phyloP scores from a whole-genome alignment of 2,329 filamentous ascomycete species.

The Verticillium alfalfae region DNA sequence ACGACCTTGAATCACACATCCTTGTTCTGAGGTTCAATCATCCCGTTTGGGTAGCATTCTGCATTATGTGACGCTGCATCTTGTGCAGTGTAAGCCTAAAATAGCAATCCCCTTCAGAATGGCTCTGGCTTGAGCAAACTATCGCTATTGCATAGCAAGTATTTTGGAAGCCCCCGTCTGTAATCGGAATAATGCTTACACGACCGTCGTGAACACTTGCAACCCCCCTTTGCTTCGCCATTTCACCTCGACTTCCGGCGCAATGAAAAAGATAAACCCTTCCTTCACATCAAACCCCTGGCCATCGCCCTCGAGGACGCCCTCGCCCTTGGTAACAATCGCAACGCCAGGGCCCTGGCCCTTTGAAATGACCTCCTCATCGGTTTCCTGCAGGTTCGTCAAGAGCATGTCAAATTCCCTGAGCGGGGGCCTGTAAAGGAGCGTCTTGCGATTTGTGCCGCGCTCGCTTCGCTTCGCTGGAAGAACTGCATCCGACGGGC shows the following conservation, averaged over 20 bases:
- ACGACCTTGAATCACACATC: no score
- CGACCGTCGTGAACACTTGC: slow-evolving; percentile 30
- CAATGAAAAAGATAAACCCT: slow-evolving; percentile 64
- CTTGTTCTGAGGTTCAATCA: no score
- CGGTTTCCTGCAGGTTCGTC: slow-evolving; percentile 48
- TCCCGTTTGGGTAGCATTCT: no score
- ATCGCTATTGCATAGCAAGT: no score
- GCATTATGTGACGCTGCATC: no score
- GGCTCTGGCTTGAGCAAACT: no score
- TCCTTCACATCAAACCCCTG: slow-evolving; percentile 48
- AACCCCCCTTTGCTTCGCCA: slow-evolving; percentile 24
- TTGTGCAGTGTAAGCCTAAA: no score
- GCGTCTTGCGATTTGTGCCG: slow-evolving; percentile 54
- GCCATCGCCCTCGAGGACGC: slow-evolving; percentile 48
- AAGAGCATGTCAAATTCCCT: slow-evolving; percentile 67
- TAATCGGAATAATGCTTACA: not conserved
- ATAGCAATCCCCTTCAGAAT: no score
- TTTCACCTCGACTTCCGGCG: slow-evolving; percentile 36
- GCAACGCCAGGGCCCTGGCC: slow-evolving; percentile 58
- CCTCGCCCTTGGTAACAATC: slow-evolving; percentile 55
- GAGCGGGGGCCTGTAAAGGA: slow-evolving; percentile 60
- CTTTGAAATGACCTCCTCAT: slow-evolving; percentile 51
- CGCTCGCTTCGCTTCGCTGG: slow-evolving; percentile 24
- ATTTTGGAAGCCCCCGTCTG: no score
- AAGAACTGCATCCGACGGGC: slow-evolving; percentile 49